A percentile compares a stretch with the other conserved stretches of the same genome.
Evolutionary conservation across 225 moss, liverwort and hornwort species (phyloP).

Genomic region (Polytrichum commune): DNA sequence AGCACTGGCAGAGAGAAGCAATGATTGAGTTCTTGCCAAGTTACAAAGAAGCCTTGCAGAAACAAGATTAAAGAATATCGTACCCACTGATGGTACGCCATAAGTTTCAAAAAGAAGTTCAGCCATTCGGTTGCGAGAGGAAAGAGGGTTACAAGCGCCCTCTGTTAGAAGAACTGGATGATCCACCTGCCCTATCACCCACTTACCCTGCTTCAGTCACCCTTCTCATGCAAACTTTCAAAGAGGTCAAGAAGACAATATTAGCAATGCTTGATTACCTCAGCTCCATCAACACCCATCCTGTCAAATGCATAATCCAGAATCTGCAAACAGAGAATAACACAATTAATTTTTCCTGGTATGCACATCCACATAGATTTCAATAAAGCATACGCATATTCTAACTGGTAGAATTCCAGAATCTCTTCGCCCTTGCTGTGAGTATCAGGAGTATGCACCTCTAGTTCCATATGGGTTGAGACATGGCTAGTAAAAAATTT

Average conservation of each 20-base stretch:
- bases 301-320: slow-evolving; percentile 94
- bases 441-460: too few species aligned
- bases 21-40: too few species aligned
- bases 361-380: too few species aligned
- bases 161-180: slow-evolving; percentile 91
- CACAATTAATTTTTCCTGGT: not conserved
- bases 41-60: too few species aligned
- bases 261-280: slow-evolving; percentile 23
- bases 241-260: not conserved
- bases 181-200: slow-evolving; percentile 76
- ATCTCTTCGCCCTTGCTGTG: too few species aligned
- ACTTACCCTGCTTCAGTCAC: slow-evolving; percentile 24
- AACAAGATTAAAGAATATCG: slow-evolving; percentile 2
- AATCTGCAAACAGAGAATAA: slow-evolving; percentile 47
- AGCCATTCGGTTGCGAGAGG: slow-evolving; percentile 86
- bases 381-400: too few species aligned
- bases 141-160: slow-evolving; percentile 80
- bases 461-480: too few species aligned
- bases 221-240: slow-evolving; percentile 3
- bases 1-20: too few species aligned
- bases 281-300: slow-evolving; percentile 75
- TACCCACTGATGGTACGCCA: slow-evolving; percentile 84
- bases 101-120: slow-evolving; percentile 99
- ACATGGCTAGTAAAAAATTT: too few species aligned
- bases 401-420: too few species aligned